Conservation (phyloP, 371 early-diverging fungal species). For the Zychaea mexicana region DNA sequence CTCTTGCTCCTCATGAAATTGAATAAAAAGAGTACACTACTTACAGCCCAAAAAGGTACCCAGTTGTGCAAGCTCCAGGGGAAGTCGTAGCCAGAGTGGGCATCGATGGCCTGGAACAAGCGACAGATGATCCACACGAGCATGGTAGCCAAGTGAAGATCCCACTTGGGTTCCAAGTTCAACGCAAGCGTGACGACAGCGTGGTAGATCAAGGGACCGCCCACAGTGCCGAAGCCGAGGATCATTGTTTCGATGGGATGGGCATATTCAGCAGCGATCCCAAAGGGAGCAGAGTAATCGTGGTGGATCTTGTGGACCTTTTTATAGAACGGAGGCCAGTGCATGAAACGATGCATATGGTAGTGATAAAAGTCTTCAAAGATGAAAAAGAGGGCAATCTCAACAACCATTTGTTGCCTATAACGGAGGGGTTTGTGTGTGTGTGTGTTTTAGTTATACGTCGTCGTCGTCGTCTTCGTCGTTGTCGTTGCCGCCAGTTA, state of each 20-base stretch:
- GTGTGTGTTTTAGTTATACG: not conserved
- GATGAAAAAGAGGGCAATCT: slow-evolving; percentile 76
- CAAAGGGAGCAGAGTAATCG: slow-evolving; percentile 91
- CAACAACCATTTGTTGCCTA: slow-evolving; percentile 38
- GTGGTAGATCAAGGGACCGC: slow-evolving; percentile 68
- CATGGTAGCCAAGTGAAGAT: slow-evolving; percentile 80
- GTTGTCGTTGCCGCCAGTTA: too few relatives aligned
- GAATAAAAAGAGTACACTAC: too few relatives aligned
- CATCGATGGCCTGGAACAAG: slow-evolving; percentile 85
- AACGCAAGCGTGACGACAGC: slow-evolving; percentile 14
- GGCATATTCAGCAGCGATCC: slow-evolving; percentile 86
- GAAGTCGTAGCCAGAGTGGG: slow-evolving; percentile 95
- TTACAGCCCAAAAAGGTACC: slow-evolving; percentile 72
- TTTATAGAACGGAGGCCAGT: slow-evolving; percentile 87
- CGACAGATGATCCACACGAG: slow-evolving; percentile 79
- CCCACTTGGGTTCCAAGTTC: slow-evolving; percentile 40
- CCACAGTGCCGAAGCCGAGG: slow-evolving; percentile 76
- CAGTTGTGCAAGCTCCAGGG: slow-evolving; percentile 85
- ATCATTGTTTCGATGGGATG: slow-evolving; percentile 82
- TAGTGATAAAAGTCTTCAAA: slow-evolving; percentile 85
- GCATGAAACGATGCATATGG: slow-evolving; percentile 83
- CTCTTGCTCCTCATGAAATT: too few relatives aligned
- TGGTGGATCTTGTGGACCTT: slow-evolving; percentile 93
- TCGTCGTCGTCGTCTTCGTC: too few relatives aligned
- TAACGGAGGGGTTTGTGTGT: too few relatives aligned